These are phyloP conservation scores for Aspergillus proliferans DNA, from an alignment of 2,329 filamentous ascomycete species.

Conservation along the genomic window DNA sequence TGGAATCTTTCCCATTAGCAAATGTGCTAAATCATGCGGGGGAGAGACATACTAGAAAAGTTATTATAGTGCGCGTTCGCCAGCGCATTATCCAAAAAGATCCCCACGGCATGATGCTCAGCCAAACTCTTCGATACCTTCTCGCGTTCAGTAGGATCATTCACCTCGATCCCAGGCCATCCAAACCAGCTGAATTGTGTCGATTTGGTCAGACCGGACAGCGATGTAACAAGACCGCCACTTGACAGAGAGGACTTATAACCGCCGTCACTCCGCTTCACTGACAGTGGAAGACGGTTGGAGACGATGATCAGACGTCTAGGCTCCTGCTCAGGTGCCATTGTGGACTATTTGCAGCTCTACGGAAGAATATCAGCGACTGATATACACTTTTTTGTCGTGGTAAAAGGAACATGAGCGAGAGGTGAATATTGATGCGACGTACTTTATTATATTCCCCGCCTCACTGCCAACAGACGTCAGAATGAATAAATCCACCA, in stretches of 20 bases:
- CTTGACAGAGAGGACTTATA: slow-evolving; percentile 87
- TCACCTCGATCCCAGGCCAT: slow-evolving; percentile 85
- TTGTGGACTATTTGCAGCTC: background rate
- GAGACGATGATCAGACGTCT: slow-evolving; percentile 63
- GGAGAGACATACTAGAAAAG: slow-evolving; percentile 69
- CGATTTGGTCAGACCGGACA: slow-evolving; percentile 80
- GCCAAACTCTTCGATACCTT: slow-evolving; percentile 65
- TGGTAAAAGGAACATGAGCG: no score
- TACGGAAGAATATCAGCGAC: background rate
- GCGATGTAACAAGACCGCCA: slow-evolving; percentile 80
- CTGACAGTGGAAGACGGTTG: slow-evolving; percentile 85
- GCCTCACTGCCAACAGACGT: no score
- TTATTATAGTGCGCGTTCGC: slow-evolving; percentile 93
- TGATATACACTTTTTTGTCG: no score
- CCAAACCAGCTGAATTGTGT: slow-evolving; percentile 94
- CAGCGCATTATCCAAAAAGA: slow-evolving; percentile 81
- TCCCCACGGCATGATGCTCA: slow-evolving; percentile 74
- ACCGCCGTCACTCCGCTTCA: slow-evolving; percentile 75
- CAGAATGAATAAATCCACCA: no score
- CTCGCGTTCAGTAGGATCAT: slow-evolving; percentile 62
- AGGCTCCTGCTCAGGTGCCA: background rate
- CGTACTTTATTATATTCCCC: no score
- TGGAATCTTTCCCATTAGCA: slow-evolving; percentile 58
- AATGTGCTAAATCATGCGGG: background rate
- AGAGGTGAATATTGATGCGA: no score